Evolutionary conservation across 2,329 filamentous ascomycete species (phyloP).

Genomic region (Colletotrichum coccodes): DNA sequence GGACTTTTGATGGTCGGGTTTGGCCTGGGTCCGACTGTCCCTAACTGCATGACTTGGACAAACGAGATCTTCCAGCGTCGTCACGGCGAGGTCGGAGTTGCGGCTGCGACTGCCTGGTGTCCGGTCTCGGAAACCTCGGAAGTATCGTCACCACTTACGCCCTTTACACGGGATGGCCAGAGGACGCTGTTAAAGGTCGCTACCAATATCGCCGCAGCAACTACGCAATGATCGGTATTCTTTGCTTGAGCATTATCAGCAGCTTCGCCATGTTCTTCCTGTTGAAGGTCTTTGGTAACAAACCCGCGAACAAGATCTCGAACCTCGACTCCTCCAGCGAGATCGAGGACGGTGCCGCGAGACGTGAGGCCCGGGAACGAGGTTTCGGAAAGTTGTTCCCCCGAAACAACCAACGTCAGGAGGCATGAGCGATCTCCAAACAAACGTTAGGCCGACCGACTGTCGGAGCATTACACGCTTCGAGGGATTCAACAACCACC

Average conservation of each 20-base stretch:
- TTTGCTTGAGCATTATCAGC: conserved; percentile 80
- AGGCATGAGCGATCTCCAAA: conserved; percentile 31
- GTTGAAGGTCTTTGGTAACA: conserved; percentile 67
- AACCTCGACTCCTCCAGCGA: conserved; percentile 52
- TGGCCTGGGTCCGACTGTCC: conserved; percentile 88
- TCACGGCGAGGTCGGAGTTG: conserved; percentile 91
- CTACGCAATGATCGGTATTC: conserved; percentile 86
- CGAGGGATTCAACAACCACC: conserved; percentile 43
- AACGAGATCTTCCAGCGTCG: conserved; percentile 89
- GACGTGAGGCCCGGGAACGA: conserved; percentile 66
- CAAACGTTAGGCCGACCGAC: conserved; percentile 34
- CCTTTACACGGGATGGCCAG: conserved; percentile 87
- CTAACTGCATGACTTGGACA: conserved; percentile 94
- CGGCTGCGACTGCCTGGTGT: conserved; percentile 87
- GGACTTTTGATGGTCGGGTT: conserved; percentile 92
- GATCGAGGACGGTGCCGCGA: conserved; percentile 69
- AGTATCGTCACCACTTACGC: conserved; percentile 91
- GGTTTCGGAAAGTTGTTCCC: conserved; percentile 61
- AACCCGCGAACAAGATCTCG: conserved; percentile 57
- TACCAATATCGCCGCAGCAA: conserved; percentile 85
- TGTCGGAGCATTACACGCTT: conserved; percentile 36
- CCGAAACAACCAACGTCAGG: conserved; percentile 40
- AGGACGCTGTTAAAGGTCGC: conserved; percentile 74
- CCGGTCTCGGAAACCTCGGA: conserved; percentile 86
- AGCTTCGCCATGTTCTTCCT: conserved; percentile 75